A percentile compares a stretch with the other conserved stretches of the same genome.
These are phyloP conservation scores for Neurospora crassa DNA, from an alignment of 2,329 filamentous ascomycete genomes.

Conservation along the genomic window DNA sequence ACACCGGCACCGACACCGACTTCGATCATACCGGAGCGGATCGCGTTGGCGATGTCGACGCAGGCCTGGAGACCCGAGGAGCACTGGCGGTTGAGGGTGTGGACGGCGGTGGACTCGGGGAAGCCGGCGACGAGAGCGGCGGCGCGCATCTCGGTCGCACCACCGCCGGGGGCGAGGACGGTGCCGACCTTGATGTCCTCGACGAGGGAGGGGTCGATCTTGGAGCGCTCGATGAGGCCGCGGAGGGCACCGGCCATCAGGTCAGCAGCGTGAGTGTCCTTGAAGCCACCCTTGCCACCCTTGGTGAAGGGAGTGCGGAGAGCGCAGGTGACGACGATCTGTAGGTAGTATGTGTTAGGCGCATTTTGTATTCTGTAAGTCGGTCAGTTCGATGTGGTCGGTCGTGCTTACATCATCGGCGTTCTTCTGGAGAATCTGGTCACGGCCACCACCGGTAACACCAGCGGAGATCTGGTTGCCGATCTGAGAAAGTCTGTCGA, in stretches of 20 bases:
- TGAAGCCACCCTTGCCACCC: constrained; percentile 88
- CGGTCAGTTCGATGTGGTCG: neutral
- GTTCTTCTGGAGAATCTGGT: constrained; percentile 54
- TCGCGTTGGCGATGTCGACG: constrained; percentile 89
- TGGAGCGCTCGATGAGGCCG: constrained; percentile 72
- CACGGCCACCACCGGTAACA: constrained; percentile 32
- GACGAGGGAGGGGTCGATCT: constrained; percentile 78
- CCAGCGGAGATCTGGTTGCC: constrained; percentile 47
- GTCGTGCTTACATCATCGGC: constrained; percentile 51
- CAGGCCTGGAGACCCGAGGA: constrained; percentile 87
- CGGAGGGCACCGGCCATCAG: constrained; percentile 77
- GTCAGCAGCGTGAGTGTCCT: constrained; percentile 84
- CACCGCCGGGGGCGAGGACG: constrained; percentile 85
- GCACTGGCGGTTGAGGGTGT: constrained; percentile 88
- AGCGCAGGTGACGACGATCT: constrained; percentile 85
- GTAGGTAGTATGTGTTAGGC: constrained; percentile 17
- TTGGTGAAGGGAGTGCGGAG: constrained; percentile 89
- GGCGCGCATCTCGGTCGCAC: constrained; percentile 93
- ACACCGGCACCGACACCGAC: constrained; percentile 78
- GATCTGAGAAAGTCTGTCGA: constrained; percentile 50
- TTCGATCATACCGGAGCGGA: constrained; percentile 63
- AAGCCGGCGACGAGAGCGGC: constrained; percentile 86
- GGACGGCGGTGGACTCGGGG: constrained; percentile 74
- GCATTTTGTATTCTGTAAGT: neutral
- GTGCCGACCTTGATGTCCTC: constrained; percentile 90